phyloP scores from a whole-genome alignment of 495 filamentous ascomycete genomes.

The Hypoxylon fuscum region DNA sequence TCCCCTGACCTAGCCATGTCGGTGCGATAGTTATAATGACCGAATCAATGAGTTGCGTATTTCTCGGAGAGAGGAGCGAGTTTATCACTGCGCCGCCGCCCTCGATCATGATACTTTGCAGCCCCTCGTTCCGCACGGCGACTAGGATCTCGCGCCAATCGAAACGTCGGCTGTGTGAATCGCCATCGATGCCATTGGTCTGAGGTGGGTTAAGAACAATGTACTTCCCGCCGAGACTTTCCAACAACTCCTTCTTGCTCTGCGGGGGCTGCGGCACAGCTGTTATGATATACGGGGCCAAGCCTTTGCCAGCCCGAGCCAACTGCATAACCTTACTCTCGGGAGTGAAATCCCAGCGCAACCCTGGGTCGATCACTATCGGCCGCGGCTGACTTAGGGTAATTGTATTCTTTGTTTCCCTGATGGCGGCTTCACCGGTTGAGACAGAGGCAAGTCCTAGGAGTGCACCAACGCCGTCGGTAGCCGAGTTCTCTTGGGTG shows the following conservation, averaged over 20 bases:
- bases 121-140: constrained; percentile 64
- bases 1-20: constrained; percentile 80
- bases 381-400: constrained; percentile 72
- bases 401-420: neutral
- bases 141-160: constrained; percentile 71
- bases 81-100: constrained; percentile 83
- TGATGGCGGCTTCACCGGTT: constrained; percentile 11
- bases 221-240: constrained; percentile 50
- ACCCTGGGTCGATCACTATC: constrained; percentile 77
- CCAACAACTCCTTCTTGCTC: constrained; percentile 40
- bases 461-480: constrained; percentile 50
- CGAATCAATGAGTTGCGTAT: constrained; percentile 70
- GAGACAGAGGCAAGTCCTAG: constrained; percentile 31
- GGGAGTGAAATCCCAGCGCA: constrained; percentile 69
- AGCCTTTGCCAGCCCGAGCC: constrained; percentile 71
- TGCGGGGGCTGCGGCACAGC: constrained; percentile 36
- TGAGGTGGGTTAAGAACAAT: constrained; percentile 36
- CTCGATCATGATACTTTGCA: constrained; percentile 88
- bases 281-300: constrained; percentile 75
- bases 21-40: constrained; percentile 88
- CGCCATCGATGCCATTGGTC: constrained; percentile 3
- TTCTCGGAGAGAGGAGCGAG: constrained; percentile 69
- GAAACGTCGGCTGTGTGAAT: constrained; percentile 39
- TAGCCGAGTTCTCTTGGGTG: constrained; percentile 5
- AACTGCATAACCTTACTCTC: constrained; percentile 70